Conservation (phyloP, 495 filamentous ascomycete species). For the Pyrenula massariospora region DNA sequence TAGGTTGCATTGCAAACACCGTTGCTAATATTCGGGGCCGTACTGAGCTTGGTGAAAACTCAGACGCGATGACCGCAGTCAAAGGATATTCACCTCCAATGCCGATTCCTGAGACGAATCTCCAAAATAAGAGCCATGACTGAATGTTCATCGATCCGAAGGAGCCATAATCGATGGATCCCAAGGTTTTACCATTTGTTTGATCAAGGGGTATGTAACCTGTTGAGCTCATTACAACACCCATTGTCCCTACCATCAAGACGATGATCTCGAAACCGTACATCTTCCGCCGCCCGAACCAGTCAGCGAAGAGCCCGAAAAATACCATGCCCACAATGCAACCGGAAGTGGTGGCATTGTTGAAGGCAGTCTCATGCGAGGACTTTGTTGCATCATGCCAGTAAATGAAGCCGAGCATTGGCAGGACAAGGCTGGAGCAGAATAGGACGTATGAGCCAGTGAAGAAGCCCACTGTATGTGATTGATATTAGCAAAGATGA, state of each 20-base stretch:
- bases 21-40: conserved; percentile 53
- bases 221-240: conserved; percentile 19
- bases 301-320: conserved; percentile 44
- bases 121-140: conserved; percentile 36
- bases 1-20: conserved; percentile 47
- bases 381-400: conserved; percentile 19
- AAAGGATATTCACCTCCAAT: conserved; percentile 46
- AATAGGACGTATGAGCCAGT: conserved; percentile 49
- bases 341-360: conserved; percentile 35
- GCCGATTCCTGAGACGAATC: conserved; percentile 29
- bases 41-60: conserved; percentile 46
- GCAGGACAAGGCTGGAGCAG: conserved; percentile 41
- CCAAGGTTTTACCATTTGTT: background rate
- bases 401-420: conserved; percentile 42
- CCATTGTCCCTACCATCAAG: conserved; percentile 33
- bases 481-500: background rate
- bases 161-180: background rate
- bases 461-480: conserved; percentile 35
- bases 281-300: conserved; percentile 35
- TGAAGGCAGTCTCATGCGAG: conserved; percentile 24
- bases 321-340: conserved; percentile 41
- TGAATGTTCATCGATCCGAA: conserved; percentile 39
- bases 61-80: conserved; percentile 39
- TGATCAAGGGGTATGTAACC: conserved; percentile 5
- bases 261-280: conserved; percentile 48